A percentile compares a stretch with the other conserved stretches of the same genome.
Evolutionary conservation across 2,329 filamentous ascomycete species (phyloP).

Genomic region (Intubia oerlemansii): DNA sequence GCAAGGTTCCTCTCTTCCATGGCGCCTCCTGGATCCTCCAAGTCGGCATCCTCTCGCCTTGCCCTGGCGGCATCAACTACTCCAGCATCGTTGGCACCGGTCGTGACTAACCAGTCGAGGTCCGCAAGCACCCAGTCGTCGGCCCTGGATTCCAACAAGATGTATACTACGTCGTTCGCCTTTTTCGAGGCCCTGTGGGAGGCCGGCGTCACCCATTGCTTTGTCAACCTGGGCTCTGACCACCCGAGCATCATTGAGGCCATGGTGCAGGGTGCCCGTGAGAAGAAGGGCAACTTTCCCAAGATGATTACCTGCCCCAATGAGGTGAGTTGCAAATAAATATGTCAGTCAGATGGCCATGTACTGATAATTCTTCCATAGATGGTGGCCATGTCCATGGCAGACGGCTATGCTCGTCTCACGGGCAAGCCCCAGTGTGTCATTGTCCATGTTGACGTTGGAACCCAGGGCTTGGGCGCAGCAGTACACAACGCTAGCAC

Average conservation of each 20-base stretch:
- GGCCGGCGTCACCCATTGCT: conserved; percentile 35
- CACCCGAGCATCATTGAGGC: conserved; percentile 54
- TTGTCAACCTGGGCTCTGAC: conserved; percentile 38
- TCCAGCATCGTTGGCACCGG: too few species aligned
- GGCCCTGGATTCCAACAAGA: too few species aligned
- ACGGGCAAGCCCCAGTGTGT: conserved; percentile 48
- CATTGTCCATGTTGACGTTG: conserved; percentile 54
- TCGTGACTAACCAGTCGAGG: too few species aligned
- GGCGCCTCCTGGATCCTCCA: too few species aligned
- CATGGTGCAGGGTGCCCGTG: conserved; percentile 49
- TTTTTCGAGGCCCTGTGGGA: conserved; percentile 71
- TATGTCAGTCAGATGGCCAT: too few species aligned
- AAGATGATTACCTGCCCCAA: conserved; percentile 53
- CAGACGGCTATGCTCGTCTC: conserved; percentile 48
- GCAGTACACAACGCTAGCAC: conserved; percentile 52
- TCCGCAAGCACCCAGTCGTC: too few species aligned
- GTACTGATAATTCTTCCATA: too few species aligned
- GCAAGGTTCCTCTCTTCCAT: background rate
- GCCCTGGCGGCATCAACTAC: too few species aligned
- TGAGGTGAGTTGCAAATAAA: conserved; percentile 31
- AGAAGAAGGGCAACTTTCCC: conserved; percentile 38
- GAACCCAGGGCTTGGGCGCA: conserved; percentile 49
- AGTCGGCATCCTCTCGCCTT: too few species aligned
- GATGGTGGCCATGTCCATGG: conserved; percentile 61
- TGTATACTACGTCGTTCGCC: conserved; percentile 58